phyloP scores from a whole-genome alignment of 1,139 yeast genomes.

The Pichia sp. region DNA sequence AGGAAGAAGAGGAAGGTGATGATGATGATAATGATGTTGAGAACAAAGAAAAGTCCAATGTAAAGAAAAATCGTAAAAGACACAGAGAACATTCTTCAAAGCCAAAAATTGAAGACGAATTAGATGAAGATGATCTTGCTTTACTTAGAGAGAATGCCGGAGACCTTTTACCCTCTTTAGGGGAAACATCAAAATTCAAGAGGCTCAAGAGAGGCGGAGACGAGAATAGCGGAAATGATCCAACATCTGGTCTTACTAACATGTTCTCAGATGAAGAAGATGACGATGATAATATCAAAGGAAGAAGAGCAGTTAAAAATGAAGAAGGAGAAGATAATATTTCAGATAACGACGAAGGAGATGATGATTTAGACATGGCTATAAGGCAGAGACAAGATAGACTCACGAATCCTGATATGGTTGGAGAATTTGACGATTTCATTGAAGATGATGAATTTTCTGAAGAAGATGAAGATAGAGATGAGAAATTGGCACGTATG shows the following conservation, averaged over 20 bases:
- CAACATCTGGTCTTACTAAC: constrained; percentile 48
- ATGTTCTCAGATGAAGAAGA: constrained; percentile 83
- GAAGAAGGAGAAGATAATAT: constrained; percentile 24
- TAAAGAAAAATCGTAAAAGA: constrained; percentile 33
- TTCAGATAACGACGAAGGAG: constrained; percentile 34
- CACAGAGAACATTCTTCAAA: constrained; percentile 31
- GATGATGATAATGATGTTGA: constrained; percentile 46
- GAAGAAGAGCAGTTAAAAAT: not conserved
- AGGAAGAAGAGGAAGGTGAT: constrained; percentile 59
- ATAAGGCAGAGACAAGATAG: constrained; percentile 22
- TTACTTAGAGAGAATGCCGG: constrained; percentile 87
- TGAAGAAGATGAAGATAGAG: constrained; percentile 64
- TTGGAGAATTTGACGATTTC: constrained; percentile 92
- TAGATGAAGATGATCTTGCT: constrained; percentile 94
- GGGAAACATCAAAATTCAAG: constrained; percentile 52
- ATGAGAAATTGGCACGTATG: constrained; percentile 33
- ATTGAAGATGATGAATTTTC: constrained; percentile 96
- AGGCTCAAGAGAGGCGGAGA: constrained; percentile 69
- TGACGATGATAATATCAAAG: constrained; percentile 31
- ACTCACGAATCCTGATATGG: constrained; percentile 16
- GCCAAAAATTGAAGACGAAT: constrained; percentile 50
- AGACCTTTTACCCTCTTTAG: constrained; percentile 34
- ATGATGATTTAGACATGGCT: constrained; percentile 27
- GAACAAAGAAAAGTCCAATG: constrained; percentile 24
- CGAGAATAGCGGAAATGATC: constrained; percentile 25